Conservation (phyloP, 164 flowering plant genomes). For the Piper longum region DNA sequence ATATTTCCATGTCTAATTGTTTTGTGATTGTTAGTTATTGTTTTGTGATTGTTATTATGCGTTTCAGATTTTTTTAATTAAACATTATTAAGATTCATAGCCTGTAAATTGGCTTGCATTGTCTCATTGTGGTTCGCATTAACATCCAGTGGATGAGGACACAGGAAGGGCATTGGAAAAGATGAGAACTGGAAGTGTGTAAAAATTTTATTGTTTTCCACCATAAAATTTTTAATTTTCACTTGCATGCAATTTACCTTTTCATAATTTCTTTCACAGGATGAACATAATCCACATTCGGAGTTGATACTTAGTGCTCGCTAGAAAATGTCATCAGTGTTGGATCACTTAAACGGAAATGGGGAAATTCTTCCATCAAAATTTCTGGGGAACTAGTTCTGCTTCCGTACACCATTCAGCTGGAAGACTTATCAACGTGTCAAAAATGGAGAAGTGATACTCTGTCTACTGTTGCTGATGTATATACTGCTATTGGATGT, state of each 20-base stretch:
- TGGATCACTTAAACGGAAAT: conserved; percentile 92
- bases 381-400: conserved; percentile 58
- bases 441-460: conserved; percentile 75
- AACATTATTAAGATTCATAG: no score
- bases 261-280: conserved; percentile 27
- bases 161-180: conserved; percentile 74
- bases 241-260: not conserved
- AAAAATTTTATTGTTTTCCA: not conserved
- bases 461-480: conserved; percentile 63
- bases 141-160: conserved; percentile 60
- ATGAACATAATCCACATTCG: conserved; percentile 78
- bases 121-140: no score
- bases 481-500: conserved; percentile 53
- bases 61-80: no score
- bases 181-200: conserved; percentile 24
- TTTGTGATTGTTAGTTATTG: no score
- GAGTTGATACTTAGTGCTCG: conserved; percentile 84
- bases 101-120: no score
- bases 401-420: conserved; percentile 57
- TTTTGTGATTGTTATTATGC: no score
- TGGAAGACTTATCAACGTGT: conserved; percentile 30
- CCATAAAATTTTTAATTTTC: not conserved
- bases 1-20: no score
- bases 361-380: conserved; percentile 74
- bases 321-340: conserved; percentile 84